A percentile compares a stretch with the other conserved stretches of the same genome.
phyloP scores from a whole-genome alignment of 2,329 filamentous ascomycete species.

The Apiospora hydei region DNA sequence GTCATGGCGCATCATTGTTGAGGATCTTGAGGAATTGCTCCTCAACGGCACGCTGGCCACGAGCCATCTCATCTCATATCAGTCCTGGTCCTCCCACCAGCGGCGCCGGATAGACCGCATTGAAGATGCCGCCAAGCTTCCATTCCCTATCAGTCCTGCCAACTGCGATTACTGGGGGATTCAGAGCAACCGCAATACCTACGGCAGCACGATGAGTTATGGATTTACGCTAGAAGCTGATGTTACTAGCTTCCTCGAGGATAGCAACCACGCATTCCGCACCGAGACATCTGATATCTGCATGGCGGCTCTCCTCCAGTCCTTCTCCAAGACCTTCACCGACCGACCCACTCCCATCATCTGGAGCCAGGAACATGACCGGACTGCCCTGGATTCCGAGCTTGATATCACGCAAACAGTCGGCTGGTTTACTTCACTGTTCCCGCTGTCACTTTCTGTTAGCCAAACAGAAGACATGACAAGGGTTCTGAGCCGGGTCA shows the following conservation, averaged over 20 bases:
- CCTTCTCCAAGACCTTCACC: slow-evolving; percentile 62
- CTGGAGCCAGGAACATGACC: slow-evolving; percentile 62
- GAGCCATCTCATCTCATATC: slow-evolving; percentile 54
- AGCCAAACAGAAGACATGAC: slow-evolving; percentile 57
- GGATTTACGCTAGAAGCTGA: slow-evolving; percentile 54
- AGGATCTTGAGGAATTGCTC: slow-evolving; percentile 58
- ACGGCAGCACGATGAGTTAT: slow-evolving; percentile 50
- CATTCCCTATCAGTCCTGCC: slow-evolving; percentile 49
- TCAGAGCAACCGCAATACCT: slow-evolving; percentile 50
- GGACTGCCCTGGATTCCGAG: slow-evolving; percentile 51
- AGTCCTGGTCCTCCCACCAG: slow-evolving; percentile 57
- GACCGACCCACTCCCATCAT: slow-evolving; percentile 58
- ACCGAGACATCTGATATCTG: slow-evolving; percentile 63
- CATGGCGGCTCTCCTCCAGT: slow-evolving; percentile 60
- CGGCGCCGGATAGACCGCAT: slow-evolving; percentile 44
- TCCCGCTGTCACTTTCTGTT: slow-evolving; percentile 55
- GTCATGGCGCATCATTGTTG: slow-evolving; percentile 58
- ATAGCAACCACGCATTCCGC: slow-evolving; percentile 53
- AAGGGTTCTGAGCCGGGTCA: slow-evolving; percentile 58
- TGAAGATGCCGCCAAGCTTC: slow-evolving; percentile 41
- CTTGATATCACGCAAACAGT: slow-evolving; percentile 64
- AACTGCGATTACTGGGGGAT: slow-evolving; percentile 58
- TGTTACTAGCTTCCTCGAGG: slow-evolving; percentile 51
- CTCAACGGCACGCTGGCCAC: slow-evolving; percentile 53
- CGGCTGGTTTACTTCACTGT: slow-evolving; percentile 67